These are phyloP conservation scores for Tilletia setariae DNA, from an alignment of 1,284 basidiomycete genomes.

Conservation along the genomic window DNA sequence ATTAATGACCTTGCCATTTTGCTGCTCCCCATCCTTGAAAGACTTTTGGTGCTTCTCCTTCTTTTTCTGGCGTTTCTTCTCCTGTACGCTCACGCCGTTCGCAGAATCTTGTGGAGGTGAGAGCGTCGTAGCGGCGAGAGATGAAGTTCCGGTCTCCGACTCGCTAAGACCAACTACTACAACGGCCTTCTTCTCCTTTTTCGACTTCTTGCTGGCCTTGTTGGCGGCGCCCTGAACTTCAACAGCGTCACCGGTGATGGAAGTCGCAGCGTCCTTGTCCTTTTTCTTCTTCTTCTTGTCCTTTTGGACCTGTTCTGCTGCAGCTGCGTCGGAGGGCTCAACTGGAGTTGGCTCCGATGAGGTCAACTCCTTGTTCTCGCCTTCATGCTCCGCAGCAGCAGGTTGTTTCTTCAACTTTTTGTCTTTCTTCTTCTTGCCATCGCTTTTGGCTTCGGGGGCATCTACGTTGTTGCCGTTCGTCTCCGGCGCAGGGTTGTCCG, in stretches of 20 bases:
- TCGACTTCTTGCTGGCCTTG: too few relatives aligned
- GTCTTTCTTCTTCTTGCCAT: slow-evolving; percentile 12
- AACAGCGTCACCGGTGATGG: too few relatives aligned
- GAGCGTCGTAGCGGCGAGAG: too few relatives aligned
- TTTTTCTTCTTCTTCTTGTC: slow-evolving; percentile 3
- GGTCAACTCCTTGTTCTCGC: not conserved
- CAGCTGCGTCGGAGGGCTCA: not conserved
- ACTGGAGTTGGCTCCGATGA: not conserved
- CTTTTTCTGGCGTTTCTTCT: too few relatives aligned
- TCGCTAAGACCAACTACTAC: too few relatives aligned
- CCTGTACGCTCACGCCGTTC: too few relatives aligned
- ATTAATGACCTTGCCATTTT: too few relatives aligned
- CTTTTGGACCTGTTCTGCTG: not conserved
- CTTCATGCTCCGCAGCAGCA: not conserved
- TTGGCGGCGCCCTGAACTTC: too few relatives aligned
- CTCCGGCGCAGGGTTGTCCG: not conserved
- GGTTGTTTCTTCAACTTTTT: slow-evolving; percentile 12
- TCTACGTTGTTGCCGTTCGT: not conserved
- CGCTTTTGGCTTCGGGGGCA: not conserved
- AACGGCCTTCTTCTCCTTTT: slow-evolving; percentile 30
- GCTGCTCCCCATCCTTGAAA: too few relatives aligned
- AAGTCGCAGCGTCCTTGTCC: not conserved
- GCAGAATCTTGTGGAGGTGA: too few relatives aligned
- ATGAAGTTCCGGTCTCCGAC: slow-evolving; percentile 53
- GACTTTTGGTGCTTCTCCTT: too few relatives aligned